Base-by-base conservation (phyloP, 352 stramenopile genomes). In the Pythium vanterpoolii region DNA sequence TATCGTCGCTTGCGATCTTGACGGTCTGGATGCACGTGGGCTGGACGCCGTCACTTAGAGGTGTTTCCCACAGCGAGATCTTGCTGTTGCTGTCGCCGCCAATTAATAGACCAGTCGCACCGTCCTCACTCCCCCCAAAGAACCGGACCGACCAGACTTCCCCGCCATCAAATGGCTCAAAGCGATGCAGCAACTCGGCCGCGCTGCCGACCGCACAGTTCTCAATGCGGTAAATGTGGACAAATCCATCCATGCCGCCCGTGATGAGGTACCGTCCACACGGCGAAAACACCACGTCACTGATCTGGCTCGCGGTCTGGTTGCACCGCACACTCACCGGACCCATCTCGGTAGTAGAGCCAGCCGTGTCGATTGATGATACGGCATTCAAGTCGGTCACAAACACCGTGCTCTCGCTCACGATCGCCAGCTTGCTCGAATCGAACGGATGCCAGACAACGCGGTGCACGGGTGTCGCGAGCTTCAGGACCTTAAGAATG, bases 401-500 rank as follows among this genome's bases (percentile, higher is more conserved):
- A 51, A 84, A 91, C 21, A 87, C 78, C 0, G 80, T 74, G 33
- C 66, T 77, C 60, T 83, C 78, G 39, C 82, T 80, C 38, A 83
- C 80, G 55, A 92, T 77, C 14, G 76, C 84, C 55, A 94, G 86
- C 63, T 85, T 85, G 47, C 76, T 86, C 16, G 76, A 75, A 60
- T 92, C 78, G 7, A 76, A 80, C 38, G 84, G 84, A 58, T 94
- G 84, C 84, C 84, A 94, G 55, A 90, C 83, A 10, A 92, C 83
- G 33, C 79, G 82, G 62, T 91, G 82, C 8, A 79, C 69, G 1
- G 76, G 64, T 11, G 71, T 77, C 4, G 42, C 10, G 18, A 61
- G 54, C 5, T 76, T 77, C 23, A 94, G 58, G 9, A 82, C 60
- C 56, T 90, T 90, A 27, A 88, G 45, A 30, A 94, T 46, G 51